Base-by-base conservation (phyloP, 2,329 filamentous ascomycete genomes). In the Apiospora aurea region DNA sequence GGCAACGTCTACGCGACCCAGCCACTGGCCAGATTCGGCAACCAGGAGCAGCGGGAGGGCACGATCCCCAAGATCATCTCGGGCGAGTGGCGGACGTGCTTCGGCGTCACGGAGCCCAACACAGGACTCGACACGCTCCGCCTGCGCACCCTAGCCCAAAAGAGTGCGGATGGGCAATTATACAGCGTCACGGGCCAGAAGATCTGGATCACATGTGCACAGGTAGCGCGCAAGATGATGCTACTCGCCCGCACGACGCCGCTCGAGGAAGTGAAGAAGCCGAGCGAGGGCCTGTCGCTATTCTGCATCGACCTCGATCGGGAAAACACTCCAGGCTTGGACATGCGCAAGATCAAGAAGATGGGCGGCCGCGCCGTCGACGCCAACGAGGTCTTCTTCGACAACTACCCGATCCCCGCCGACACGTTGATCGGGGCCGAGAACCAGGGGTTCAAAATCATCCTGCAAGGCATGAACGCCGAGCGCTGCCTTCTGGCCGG, bases 361-460 rank as follows among this genome's bases (percentile, higher is more conserved):
- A 96, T 97, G 93, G 94, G 94, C 11, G 93, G 93, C 0, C 85
- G 93, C 16, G 93, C 93, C 0, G 90, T 97, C 0, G 94, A 96
- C 77, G 93, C 94, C 0, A 97, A 97, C 75, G 93, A 96, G 78
- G 92, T 97, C 1, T 97, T 97, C 81, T 96, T 97, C 79, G 93
- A 96, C 80, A 89, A 91, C 75, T 97, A 95, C 80, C 80, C 82
- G 4, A 89, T 96, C 18, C 89, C 91, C 0, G 86, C 86, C 0
- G 85, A 89, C 53, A 85, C 89, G 0, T 83, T 96, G 0, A 89
- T 97, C 57, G 94, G 94, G 0, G 79, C 88, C 44, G 92, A 96
- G 79, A 90, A 91, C 6, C 87, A 93, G 72, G 94, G 94, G 0
- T 97, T 97, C 85, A 92, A 91, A 77, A 92, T 94, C 71, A 89